Evolutionary conservation across 1,139 yeast genomes (phyloP).

Genomic region (Kazachstania sp.): DNA sequence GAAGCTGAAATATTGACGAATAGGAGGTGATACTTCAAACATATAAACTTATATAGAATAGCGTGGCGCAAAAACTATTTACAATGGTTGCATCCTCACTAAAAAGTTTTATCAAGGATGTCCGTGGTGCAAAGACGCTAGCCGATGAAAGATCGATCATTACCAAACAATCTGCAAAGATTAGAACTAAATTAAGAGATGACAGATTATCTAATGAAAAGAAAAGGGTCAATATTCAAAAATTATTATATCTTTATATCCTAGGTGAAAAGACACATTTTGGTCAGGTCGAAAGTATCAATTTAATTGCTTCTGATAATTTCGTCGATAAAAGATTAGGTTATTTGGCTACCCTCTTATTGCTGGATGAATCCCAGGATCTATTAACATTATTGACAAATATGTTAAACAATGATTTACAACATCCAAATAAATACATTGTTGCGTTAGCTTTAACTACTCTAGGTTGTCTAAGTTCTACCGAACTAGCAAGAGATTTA

Average conservation of each 20-base stretch:
- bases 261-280: conserved; percentile 96
- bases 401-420: conserved; percentile 82
- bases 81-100: conserved; percentile 38
- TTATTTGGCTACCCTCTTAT: conserved; percentile 83
- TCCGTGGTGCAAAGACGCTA: conserved; percentile 83
- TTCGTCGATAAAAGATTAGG: conserved; percentile 90
- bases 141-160: conserved; percentile 95
- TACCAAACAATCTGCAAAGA: conserved; percentile 88
- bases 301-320: conserved; percentile 76
- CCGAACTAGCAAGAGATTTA: conserved; percentile 86
- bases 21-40: too few relatives aligned
- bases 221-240: conserved; percentile 78
- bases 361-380: conserved; percentile 87
- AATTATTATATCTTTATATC: conserved; percentile 78
- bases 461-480: conserved; percentile 83
- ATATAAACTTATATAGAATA: too few relatives aligned
- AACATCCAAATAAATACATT: conserved; percentile 81
- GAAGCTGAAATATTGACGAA: too few relatives aligned
- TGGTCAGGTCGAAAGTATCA: conserved; percentile 96
- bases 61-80: too few relatives aligned
- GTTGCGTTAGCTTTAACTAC: conserved; percentile 85
- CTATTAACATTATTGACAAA: conserved; percentile 88
- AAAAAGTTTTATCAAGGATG: conserved; percentile 81
- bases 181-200: conserved; percentile 87
- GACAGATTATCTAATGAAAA: conserved; percentile 65